Conservation (phyloP, 768 basidiomycete species). For the Auricularia cornea region DNA sequence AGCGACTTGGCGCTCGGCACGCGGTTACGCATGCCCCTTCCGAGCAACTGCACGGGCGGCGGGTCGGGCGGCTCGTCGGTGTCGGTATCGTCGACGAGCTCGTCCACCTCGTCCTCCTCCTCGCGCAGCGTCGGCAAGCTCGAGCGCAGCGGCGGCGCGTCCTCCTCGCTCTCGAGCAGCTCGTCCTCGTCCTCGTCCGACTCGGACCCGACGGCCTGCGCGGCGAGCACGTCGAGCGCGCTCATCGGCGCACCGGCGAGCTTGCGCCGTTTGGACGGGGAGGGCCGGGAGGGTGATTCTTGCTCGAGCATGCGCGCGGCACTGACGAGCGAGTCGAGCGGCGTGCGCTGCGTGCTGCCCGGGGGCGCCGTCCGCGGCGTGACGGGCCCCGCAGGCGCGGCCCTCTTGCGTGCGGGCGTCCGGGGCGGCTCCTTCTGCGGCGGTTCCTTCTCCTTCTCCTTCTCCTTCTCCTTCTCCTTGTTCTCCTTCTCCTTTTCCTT, state of each 20-base stretch:
- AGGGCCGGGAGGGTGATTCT: slow-evolving; percentile 33
- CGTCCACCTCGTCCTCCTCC: too few species aligned
- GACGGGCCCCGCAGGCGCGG: too few species aligned
- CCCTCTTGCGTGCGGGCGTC: too few species aligned
- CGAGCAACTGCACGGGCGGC: too few species aligned
- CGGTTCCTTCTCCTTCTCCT: slow-evolving; percentile 4
- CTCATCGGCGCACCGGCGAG: slow-evolving; percentile 26
- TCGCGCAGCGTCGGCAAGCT: not conserved
- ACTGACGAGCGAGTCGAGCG: slow-evolving; percentile 51
- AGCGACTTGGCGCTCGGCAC: too few species aligned
- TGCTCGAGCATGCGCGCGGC: slow-evolving; percentile 53
- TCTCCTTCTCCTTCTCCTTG: slow-evolving; percentile 18
- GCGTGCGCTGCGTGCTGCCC: slow-evolving; percentile 26
- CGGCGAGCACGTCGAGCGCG: slow-evolving; percentile 65
- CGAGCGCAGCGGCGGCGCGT: slow-evolving; percentile 6
- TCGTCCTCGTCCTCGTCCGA: slow-evolving; percentile 25
- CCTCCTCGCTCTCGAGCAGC: slow-evolving; percentile 17
- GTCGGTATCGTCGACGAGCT: too few species aligned
- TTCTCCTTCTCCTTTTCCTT: slow-evolving; percentile 17
- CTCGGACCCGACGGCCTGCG: slow-evolving; percentile 56
- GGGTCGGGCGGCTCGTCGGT: too few species aligned
- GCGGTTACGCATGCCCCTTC: too few species aligned
- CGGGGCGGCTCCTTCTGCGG: slow-evolving; percentile 1
- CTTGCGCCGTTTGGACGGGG: slow-evolving; percentile 33
- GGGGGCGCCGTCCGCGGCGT: slow-evolving; percentile 1